Evolutionary conservation across 2,329 filamentous ascomycete genomes (phyloP), one percentile per base, ranked within the genome.

Genomic region (Fusarium ramigenum): DNA sequence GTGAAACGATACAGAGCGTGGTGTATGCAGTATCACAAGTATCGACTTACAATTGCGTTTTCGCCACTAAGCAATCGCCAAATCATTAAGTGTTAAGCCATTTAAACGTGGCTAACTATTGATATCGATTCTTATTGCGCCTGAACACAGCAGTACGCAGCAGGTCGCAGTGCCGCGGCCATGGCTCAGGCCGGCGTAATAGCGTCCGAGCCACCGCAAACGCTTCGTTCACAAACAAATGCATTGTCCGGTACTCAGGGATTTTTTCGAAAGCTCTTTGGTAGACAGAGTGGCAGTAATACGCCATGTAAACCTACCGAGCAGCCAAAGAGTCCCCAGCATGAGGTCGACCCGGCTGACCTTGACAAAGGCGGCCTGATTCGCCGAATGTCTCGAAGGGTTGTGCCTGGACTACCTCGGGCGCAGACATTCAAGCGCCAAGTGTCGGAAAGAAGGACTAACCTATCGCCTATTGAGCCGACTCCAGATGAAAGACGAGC

Each of bases 361-460:
- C 67, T 72, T 36, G 68, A 76, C 59, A 81, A 77, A 66, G 78
- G 80, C 28, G 82, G 81, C 47, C 66, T 84, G 52, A 81, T 83
- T 39, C 83, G 84, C 60, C 85, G 85, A 68, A 80, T 83, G 67
- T 84, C 85, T 36, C 83, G 89, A 74, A 90, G 87, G 78, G 93
- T 94, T n/a, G 90, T 95, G 21, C 92, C 94, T 23, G 92, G 92
- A 21, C 84, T 97, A 42, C 93, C 94, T 43, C 89, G 94, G 54
- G 86, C 91, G 9, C 90, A 92, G 76, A 97, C 94, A 0, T 95
- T 97, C 83, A 93, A 91, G 82, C 90, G 95, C 77, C 94, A 96
- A 81, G 89, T 93, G 79, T 96, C 94, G 34, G 95, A 97, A 82
- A 88, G 89, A 71, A 89, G 94, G 75, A 90, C 93, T 75, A 92